Base-by-base conservation (phyloP, 139 green algal genomes). In the Tetradesmus lagerheimii region DNA sequence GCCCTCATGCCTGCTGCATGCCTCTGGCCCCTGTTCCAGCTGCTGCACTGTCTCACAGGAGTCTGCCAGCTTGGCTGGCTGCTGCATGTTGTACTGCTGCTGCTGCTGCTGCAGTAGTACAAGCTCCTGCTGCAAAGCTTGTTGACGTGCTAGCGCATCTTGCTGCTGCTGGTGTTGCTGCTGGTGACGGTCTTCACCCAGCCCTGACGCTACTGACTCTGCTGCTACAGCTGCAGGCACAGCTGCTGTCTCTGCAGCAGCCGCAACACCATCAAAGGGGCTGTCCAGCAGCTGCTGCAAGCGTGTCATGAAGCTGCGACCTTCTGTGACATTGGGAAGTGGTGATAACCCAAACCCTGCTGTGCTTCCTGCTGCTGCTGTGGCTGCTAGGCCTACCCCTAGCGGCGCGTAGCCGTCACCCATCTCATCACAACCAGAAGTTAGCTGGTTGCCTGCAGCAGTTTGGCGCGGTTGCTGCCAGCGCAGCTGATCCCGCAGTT, bases 201-300 rank as follows among this genome's bases (percentile, higher is more conserved):
- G 25, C n/a, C 31, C 45, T 86, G 29, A 39, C 16, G 45, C 47
- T 0, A 29, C 80, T 34, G 45, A 41, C n/a, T 50, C 34, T 18
- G 4, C 80, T 86, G 82, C 82, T 87, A 35, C 53, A 78, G 37
- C 74, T n/a, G 12, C 76, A 53, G 11, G 76, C 35, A 82, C 76
- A 39, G 67, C n/a, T 78, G 67, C 67, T 41, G 67, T 20, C 37
- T 82, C 37, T 34, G 37, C 35, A 27, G 18, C 37, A 29, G 16
- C 76, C 14, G 76, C 76, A 34, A 31, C 8, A 53, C 27, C 37
- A 31, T 45, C 37, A 37, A 78, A 6, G 12, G 78, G 78, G 39
- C 39, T 84, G 23, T 86, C 3, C 80, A 75, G 45, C 45, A 47
- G 80, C 47, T 47, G 31, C 76, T 31, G 76, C 35, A 82, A 27